Base-by-base conservation (phyloP, 192 early-diverging fungal species). In the Gonapodya sp. region DNA sequence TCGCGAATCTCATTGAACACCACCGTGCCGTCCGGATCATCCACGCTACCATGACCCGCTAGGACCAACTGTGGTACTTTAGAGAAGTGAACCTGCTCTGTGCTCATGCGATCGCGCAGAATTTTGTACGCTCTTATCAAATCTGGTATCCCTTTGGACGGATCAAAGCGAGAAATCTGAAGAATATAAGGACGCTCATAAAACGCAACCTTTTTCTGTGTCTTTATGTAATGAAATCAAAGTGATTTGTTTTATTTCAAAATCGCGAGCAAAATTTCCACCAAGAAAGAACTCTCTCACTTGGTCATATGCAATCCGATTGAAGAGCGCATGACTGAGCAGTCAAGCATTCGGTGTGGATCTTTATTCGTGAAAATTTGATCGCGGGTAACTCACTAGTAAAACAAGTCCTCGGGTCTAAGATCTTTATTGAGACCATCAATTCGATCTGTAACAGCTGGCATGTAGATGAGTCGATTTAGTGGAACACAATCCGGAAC, bases 111-210 rank as follows among this genome's bases (percentile, higher is more conserved):
- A 18, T 85, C 79, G 79, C 93, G 92, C 73, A 95, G 86, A 33
- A 83, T 78, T 73, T 87, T 82, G 83, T 93, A 95, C 0, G 94
- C 87, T 79, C 93, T 86, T 32, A 95, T 77, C 31, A 94, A 87
- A 79, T 94, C 89, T 0, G 89, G 91, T 24, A 95, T 94, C 35
- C 86, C 94, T 86, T 95, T 95, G 78, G 90, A 89, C 16, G 94
- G 94, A 86, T 95, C 94, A 73, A 95, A 95, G 73, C 94, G 85
- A 32, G 93, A 90, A 74, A 95, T 89, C 86, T 95, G 94, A 75
- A 92, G 87, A 83, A 95, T 89, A 82, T 95, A 95, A 2, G 93
- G 93, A 30, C 94, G 85, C 46, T 87, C 81, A 0, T 35, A 81
- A 81, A 86, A 86, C 32, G 83, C 81, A 0, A 77, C 83, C 64